Evolutionary conservation across 202 grass and related monocot genomes (phyloP).

Genomic region (Panicum hallii): DNA sequence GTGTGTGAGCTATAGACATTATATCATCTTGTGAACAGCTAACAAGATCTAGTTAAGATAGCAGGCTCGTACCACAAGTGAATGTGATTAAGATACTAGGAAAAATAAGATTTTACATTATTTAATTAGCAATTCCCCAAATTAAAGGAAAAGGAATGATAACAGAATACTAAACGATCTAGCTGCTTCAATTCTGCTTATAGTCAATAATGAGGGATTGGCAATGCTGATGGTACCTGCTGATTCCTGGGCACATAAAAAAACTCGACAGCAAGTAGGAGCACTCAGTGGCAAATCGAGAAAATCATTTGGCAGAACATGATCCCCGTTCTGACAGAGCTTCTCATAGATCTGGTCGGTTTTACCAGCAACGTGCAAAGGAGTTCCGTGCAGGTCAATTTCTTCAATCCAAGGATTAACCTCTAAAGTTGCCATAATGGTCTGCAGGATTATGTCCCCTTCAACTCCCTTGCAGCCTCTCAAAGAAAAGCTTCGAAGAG

Average conservation of each 20-base stretch:
- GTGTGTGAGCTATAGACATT: constrained; percentile 21
- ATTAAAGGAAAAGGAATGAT: neutral
- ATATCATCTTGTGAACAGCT: neutral
- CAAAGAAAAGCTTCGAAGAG: constrained; percentile 65
- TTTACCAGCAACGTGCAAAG: constrained; percentile 78
- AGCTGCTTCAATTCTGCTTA: constrained; percentile 8
- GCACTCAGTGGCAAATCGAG: constrained; percentile 62
- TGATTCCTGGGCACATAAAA: constrained; percentile 72
- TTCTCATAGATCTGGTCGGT: constrained; percentile 76
- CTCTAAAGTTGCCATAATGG: constrained; percentile 76
- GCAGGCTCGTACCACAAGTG: neutral
- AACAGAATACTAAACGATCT: constrained; percentile 15
- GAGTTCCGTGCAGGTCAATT: constrained; percentile 83
- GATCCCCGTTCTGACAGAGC: constrained; percentile 76
- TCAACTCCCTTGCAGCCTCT: constrained; percentile 79
- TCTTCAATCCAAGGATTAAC: constrained; percentile 99
- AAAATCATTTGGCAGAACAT: constrained; percentile 63
- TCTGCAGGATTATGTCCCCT: constrained; percentile 73
- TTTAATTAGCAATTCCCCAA: constrained; percentile 23
- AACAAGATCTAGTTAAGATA: constrained; percentile 1
- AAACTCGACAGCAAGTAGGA: constrained; percentile 72
- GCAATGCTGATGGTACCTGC: constrained; percentile 53
- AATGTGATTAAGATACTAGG: neutral
- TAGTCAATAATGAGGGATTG: constrained; percentile 18
- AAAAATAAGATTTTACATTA: constrained; percentile 16